phyloP scores from a whole-genome alignment of 768 basidiomycete species.

The Russula sp. region DNA sequence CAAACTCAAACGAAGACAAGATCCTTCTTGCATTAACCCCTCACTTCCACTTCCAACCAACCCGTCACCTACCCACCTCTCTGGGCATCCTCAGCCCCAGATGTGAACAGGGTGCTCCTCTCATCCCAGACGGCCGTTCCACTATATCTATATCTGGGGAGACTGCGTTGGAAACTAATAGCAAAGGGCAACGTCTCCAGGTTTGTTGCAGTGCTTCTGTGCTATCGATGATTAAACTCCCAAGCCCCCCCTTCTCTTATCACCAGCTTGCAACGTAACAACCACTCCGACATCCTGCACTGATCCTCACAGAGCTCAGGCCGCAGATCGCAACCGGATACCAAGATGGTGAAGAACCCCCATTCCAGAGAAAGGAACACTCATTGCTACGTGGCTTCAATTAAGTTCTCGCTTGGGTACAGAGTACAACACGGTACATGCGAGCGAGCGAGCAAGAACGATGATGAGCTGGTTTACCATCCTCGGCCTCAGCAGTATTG shows the following conservation, averaged over 20 bases:
- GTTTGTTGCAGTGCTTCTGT: background rate
- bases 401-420: background rate
- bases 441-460: background rate
- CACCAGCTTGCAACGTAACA: background rate
- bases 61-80: background rate
- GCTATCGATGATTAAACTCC: background rate
- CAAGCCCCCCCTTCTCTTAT: background rate
- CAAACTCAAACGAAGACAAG: background rate
- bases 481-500: background rate
- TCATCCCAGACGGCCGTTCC: background rate
- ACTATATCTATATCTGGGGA: background rate
- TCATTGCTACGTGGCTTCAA: background rate
- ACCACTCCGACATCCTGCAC: background rate
- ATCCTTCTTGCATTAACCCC: background rate
- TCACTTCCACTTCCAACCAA: background rate
- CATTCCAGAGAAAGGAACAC: background rate
- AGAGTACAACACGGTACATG: background rate
- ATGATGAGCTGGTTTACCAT: background rate
- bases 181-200: background rate
- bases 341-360: background rate
- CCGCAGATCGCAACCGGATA: background rate
- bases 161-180: background rate
- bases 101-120: background rate
- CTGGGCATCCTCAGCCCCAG: background rate
- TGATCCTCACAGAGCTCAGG: constrained; percentile 3